Conservation (phyloP, 1,139 yeast species). For the Suhomyces bolitotheri region DNA sequence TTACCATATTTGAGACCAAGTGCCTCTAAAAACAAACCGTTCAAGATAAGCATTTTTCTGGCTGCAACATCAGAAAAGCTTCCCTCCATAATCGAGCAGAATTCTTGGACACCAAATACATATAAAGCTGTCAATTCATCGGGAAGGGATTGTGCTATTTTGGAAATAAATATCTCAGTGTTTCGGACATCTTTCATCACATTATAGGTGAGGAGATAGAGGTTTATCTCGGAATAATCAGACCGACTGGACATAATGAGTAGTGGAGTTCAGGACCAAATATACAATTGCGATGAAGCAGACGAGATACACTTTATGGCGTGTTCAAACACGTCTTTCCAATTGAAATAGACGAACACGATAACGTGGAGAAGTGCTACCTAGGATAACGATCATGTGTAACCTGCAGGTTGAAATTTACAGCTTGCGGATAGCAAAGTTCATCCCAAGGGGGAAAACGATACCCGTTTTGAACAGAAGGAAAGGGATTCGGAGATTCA, state of each 20-base stretch:
- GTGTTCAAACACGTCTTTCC: not conserved
- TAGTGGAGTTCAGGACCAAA: not conserved
- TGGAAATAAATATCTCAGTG: constrained; percentile 25
- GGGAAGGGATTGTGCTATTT: constrained; percentile 33
- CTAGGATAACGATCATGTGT: too few relatives aligned
- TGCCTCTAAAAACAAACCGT: constrained; percentile 40
- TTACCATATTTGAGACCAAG: constrained; percentile 36
- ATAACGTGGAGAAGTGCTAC: too few relatives aligned
- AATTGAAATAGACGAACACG: too few relatives aligned
- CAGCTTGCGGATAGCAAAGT: too few relatives aligned
- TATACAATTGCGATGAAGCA: too few relatives aligned
- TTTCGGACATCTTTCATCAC: constrained; percentile 33
- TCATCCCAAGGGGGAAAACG: too few relatives aligned
- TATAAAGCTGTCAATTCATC: constrained; percentile 44
- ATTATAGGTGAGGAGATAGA: constrained; percentile 44
- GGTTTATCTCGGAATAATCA: constrained; percentile 12
- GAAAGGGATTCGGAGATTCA: too few relatives aligned
- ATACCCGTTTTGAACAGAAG: too few relatives aligned
- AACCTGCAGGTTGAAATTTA: too few relatives aligned
- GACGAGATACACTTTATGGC: not conserved
- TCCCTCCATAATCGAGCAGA: constrained; percentile 65
- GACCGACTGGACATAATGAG: not conserved
- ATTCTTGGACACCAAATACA: constrained; percentile 76
- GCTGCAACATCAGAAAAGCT: constrained; percentile 45
- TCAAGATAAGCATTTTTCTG: constrained; percentile 41